Evolutionary conservation across 139 green algal genomes (phyloP).

Genomic region (Marvania coccoides): DNA sequence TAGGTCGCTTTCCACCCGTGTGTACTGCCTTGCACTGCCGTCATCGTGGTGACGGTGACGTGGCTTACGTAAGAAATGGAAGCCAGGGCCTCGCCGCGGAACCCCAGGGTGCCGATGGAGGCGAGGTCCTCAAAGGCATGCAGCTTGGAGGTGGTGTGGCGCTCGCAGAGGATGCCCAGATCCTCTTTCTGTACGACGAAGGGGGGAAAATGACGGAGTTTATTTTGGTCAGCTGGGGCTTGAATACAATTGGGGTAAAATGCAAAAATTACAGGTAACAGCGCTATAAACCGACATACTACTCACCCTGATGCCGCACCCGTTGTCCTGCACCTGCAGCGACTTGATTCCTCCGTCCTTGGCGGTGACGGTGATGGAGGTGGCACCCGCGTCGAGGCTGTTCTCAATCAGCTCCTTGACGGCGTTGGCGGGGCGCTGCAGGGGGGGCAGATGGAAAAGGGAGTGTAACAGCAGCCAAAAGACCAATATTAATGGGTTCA

Average conservation of each 20-base stretch:
- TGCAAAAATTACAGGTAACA: not conserved
- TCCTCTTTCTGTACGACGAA: constrained; percentile 57
- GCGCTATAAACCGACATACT: not conserved
- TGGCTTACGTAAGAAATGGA: constrained; percentile 80
- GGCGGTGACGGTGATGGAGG: constrained; percentile 46
- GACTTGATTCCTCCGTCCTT: constrained; percentile 92
- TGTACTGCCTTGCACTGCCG: constrained; percentile 5
- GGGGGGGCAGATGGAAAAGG: constrained; percentile 1
- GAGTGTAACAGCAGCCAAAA: not conserved
- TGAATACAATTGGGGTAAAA: not conserved
- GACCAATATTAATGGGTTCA: not conserved
- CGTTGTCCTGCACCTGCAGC: constrained; percentile 92
- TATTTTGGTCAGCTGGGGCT: constrained; percentile 1
- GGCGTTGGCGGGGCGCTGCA: constrained; percentile 71
- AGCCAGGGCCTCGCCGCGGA: constrained; percentile 88
- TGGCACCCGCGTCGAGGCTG: constrained; percentile 76
- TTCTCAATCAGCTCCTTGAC: constrained; percentile 99
- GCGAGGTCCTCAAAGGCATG: constrained; percentile 78
- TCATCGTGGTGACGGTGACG: constrained; percentile 92
- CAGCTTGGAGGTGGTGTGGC: constrained; percentile 96
- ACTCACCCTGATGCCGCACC: constrained; percentile 70
- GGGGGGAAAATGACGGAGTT: not conserved
- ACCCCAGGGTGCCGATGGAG: constrained; percentile 82
- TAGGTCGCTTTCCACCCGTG: constrained; percentile 63
- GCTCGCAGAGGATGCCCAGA: constrained; percentile 73